These are phyloP conservation scores for Gigaspora rosea DNA, from an alignment of 192 early-diverging fungal genomes.

Conservation along the genomic window DNA sequence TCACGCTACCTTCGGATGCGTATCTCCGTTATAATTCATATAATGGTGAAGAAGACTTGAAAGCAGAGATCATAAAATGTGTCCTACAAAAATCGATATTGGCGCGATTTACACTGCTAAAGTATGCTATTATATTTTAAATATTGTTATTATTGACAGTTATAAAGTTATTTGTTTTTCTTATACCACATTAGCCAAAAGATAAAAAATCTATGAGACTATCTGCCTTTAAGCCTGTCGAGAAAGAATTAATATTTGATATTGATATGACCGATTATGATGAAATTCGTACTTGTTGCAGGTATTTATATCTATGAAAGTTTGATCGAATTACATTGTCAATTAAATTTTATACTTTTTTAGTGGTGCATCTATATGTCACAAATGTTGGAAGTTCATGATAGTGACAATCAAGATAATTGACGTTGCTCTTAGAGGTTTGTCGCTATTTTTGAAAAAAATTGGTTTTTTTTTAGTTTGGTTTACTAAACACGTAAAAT, in stretches of 20 bases:
- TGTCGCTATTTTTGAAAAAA: background rate
- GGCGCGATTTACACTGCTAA: conserved; percentile 89
- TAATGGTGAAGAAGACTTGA: conserved; percentile 67
- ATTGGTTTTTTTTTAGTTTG: background rate
- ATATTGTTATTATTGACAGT: background rate
- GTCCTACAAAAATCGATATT: conserved; percentile 93
- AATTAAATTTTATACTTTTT: background rate
- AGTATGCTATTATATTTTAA: conserved; percentile 37
- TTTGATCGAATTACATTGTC: conserved; percentile 8
- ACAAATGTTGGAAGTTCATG: conserved; percentile 95
- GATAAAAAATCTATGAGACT: conserved; percentile 76
- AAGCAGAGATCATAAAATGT: conserved; percentile 72
- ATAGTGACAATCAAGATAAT: conserved; percentile 86
- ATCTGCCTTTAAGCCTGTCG: conserved; percentile 71
- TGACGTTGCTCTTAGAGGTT: conserved; percentile 70
- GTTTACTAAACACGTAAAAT: background rate
- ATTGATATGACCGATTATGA: conserved; percentile 99
- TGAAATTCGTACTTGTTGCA: conserved; percentile 94
- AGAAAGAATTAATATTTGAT: conserved; percentile 96
- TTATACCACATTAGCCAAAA: conserved; percentile 61
- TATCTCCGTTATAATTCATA: conserved; percentile 94
- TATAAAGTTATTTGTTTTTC: background rate
- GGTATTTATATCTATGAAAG: conserved; percentile 16
- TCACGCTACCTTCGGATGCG: conserved; percentile 75
- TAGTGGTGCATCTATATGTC: conserved; percentile 82